phyloP scores from a whole-genome alignment of 768 basidiomycete genomes.

The Suillus occidentalis region DNA sequence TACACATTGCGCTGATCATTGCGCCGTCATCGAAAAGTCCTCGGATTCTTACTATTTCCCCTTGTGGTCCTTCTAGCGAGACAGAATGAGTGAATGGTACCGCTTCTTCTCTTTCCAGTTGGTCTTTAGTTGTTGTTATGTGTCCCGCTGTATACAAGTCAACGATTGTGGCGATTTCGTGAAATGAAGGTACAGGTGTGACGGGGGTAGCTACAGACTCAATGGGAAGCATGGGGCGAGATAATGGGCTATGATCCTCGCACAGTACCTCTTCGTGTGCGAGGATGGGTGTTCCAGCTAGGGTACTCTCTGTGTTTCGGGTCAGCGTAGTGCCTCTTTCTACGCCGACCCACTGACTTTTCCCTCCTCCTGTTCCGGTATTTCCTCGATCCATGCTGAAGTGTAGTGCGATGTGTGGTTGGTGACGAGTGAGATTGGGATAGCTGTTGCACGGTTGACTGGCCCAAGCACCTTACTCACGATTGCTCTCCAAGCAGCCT shows the following conservation, averaged over 20 bases:
- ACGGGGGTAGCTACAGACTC: neutral
- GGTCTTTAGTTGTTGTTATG: neutral
- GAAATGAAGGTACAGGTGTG: no score
- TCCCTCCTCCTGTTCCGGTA: neutral
- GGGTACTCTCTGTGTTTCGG: neutral
- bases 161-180: neutral
- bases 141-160: neutral
- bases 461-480: neutral
- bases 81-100: neutral
- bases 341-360: neutral
- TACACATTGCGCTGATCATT: constrained; percentile 28
- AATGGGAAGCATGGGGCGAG: neutral
- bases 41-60: neutral
- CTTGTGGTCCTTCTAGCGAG: neutral
- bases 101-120: neutral
- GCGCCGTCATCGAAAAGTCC: constrained; percentile 30
- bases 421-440: neutral
- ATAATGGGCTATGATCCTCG: neutral
- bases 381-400: no score
- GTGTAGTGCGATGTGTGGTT: no score
- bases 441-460: neutral
- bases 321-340: neutral
- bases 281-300: neutral
- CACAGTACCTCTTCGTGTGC: neutral
- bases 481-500: neutral